Evolutionary conservation across 805 yeast genomes (phyloP).

Genomic region (Metschnikowia santaceciliae): DNA sequence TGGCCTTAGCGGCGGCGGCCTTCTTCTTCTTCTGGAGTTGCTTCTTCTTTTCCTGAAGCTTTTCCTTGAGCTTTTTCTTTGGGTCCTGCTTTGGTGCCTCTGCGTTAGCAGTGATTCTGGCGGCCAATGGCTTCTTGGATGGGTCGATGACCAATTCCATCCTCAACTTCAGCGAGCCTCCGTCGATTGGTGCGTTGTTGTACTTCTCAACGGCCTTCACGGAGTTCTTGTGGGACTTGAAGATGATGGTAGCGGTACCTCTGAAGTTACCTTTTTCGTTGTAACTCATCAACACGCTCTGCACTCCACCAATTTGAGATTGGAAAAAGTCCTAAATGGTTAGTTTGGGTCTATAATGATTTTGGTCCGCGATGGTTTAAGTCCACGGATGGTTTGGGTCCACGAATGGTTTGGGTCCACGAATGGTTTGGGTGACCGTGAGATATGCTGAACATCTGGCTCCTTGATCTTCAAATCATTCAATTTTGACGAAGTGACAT

Average conservation of each 20-base stretch:
- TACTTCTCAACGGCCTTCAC: constrained; percentile 73
- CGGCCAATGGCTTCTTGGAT: constrained; percentile 63
- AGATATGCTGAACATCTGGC: background rate
- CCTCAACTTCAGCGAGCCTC: constrained; percentile 72
- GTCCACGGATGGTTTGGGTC: background rate
- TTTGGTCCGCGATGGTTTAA: background rate
- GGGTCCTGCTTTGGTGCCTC: constrained; percentile 21
- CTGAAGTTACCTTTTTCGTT: constrained; percentile 86
- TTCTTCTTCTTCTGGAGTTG: constrained; percentile 31
- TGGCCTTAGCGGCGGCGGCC: constrained; percentile 25
- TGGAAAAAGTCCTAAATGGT: constrained; percentile 77
- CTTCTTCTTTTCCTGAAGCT: constrained; percentile 22
- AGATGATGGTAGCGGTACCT: constrained; percentile 86
- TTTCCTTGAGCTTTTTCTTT: constrained; percentile 25
- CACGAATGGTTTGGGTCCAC: background rate
- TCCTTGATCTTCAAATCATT: background rate
- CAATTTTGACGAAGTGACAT: background rate
- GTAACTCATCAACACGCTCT: constrained; percentile 66
- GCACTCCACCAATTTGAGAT: constrained; percentile 82
- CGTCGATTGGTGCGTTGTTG: constrained; percentile 92
- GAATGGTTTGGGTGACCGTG: background rate
- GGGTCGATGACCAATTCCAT: constrained; percentile 86
- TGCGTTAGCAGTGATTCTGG: constrained; percentile 61
- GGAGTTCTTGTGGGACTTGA: constrained; percentile 67
- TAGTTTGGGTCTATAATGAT: constrained; percentile 18